Evolutionary conservation across 306 rosid genomes (phyloP).

Genomic region (Canavalia gladiata): DNA sequence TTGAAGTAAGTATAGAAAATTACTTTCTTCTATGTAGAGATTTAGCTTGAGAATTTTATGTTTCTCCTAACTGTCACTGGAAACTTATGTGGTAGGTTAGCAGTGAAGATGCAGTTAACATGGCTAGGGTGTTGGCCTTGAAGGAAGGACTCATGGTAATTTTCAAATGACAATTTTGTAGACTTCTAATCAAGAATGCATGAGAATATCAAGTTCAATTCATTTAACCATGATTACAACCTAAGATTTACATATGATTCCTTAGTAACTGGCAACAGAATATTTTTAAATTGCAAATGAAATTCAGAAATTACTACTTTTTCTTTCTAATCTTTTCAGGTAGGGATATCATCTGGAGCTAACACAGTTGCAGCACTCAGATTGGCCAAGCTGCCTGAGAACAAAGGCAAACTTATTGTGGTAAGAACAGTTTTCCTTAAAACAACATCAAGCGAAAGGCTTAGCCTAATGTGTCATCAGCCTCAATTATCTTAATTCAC

Average conservation of each 20-base stretch:
- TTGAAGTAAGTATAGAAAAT: slow-evolving; percentile 69
- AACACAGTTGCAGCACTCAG: slow-evolving; percentile 89
- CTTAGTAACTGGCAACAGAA: background rate
- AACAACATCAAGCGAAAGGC: background rate
- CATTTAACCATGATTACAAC: slow-evolving; percentile 1
- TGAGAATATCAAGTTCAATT: slow-evolving; percentile 27
- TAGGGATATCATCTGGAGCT: slow-evolving; percentile 96
- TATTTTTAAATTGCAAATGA: background rate
- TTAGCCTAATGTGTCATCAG: slow-evolving; percentile 11
- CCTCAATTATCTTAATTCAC: slow-evolving; percentile 12
- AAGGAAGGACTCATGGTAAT: slow-evolving; percentile 95
- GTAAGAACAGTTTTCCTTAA: slow-evolving; percentile 55
- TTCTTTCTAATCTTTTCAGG: slow-evolving; percentile 59
- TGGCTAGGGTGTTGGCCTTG: slow-evolving; percentile 91
- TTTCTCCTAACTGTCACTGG: slow-evolving; percentile 41
- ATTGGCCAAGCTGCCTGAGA: slow-evolving; percentile 86
- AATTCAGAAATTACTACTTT: slow-evolving; percentile 20
- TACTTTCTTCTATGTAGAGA: background rate
- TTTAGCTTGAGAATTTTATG: slow-evolving; percentile 16
- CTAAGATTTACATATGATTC: slow-evolving; percentile 7
- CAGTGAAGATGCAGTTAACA: slow-evolving; percentile 90
- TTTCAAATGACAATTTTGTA: slow-evolving; percentile 27
- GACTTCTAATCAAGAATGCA: background rate
- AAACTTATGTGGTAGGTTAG: slow-evolving; percentile 68
- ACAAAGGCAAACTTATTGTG: slow-evolving; percentile 97